These are phyloP conservation scores for Ramalina intermedia DNA, from an alignment of 495 filamentous ascomycete species.

Conservation along the genomic window DNA sequence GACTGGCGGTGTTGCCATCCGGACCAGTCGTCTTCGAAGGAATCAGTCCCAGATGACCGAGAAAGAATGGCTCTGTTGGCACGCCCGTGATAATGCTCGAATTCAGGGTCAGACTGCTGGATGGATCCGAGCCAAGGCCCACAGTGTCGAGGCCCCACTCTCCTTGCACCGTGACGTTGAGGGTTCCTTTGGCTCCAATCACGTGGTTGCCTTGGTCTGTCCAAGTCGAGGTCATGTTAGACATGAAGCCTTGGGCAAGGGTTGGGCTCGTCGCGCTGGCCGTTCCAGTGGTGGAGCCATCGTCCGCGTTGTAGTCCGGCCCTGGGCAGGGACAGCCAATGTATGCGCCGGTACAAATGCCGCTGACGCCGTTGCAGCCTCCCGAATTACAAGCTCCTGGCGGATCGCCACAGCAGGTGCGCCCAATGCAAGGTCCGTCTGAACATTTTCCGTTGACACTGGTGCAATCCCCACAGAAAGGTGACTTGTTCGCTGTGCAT, in stretches of 20 bases:
- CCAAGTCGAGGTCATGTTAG: constrained; percentile 35
- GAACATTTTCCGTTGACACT: constrained; percentile 11
- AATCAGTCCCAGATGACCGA: constrained; percentile 34
- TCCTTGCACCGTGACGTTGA: constrained; percentile 28
- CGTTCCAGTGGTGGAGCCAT: not conserved
- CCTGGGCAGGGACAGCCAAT: constrained; percentile 12
- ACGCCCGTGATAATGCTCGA: constrained; percentile 34
- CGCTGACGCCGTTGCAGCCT: constrained; percentile 10
- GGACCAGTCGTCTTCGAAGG: constrained; percentile 30
- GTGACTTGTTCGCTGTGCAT: constrained; percentile 13
- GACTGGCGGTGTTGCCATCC: constrained; percentile 30
- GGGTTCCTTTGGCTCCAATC: constrained; percentile 23
- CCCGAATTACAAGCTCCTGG: constrained; percentile 7
- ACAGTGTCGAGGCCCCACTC: constrained; percentile 35
- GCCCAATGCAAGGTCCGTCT: constrained; percentile 9
- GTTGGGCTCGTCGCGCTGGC: constrained; percentile 4
- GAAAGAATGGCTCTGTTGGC: constrained; percentile 27
- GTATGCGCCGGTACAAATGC: constrained; percentile 12
- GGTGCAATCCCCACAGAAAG: constrained; percentile 8
- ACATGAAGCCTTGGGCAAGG: constrained; percentile 5
- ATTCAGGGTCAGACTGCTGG: constrained; percentile 24
- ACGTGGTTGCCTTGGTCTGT: constrained; percentile 19
- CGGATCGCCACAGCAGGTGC: constrained; percentile 8
- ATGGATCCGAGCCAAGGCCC: constrained; percentile 23
- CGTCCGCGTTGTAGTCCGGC: constrained; percentile 5